Conservation (phyloP, 2,329 filamentous ascomycete genomes). For the Ascochyta viciae-villosae region DNA sequence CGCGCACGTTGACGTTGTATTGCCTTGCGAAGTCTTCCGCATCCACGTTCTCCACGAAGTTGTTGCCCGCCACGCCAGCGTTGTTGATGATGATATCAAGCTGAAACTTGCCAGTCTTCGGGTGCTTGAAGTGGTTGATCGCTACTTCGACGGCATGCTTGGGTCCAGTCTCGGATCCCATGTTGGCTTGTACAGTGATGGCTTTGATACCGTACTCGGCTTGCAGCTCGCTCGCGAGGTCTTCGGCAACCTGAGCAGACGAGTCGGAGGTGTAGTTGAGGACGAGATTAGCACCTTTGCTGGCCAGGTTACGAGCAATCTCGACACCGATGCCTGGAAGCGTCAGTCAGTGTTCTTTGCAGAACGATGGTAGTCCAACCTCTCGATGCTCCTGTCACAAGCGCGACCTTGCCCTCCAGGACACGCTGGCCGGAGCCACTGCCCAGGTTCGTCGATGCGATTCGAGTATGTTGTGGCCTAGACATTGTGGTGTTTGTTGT, state of each 20-base stretch:
- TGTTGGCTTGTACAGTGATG: conserved; percentile 73
- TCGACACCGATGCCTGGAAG: conserved; percentile 73
- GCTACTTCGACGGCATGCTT: conserved; percentile 65
- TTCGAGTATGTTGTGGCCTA: conserved; percentile 45
- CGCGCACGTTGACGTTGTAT: conserved; percentile 83
- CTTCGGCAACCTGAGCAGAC: conserved; percentile 59
- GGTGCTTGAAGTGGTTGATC: conserved; percentile 64
- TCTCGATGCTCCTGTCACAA: conserved; percentile 81
- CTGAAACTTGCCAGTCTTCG: conserved; percentile 64
- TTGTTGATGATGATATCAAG: conserved; percentile 91
- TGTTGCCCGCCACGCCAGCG: conserved; percentile 73
- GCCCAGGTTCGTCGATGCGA: conserved; percentile 50
- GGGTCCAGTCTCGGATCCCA: conserved; percentile 68
- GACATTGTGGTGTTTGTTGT: conserved; percentile 44
- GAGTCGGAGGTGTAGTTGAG: conserved; percentile 75
- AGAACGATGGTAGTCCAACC: conserved; percentile 54
- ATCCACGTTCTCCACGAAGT: conserved; percentile 67
- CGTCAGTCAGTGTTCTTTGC: conserved; percentile 8
- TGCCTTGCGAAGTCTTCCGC: conserved; percentile 71
- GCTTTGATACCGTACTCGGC: conserved; percentile 66
- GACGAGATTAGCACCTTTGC: conserved; percentile 72
- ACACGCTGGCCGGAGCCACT: conserved; percentile 42
- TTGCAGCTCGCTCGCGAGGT: conserved; percentile 64
- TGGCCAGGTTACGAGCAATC: conserved; percentile 72
- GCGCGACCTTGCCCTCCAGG: conserved; percentile 74